phyloP scores from a whole-genome alignment of 2,329 filamentous ascomycete species.

The Colletotrichum chlorophyti region DNA sequence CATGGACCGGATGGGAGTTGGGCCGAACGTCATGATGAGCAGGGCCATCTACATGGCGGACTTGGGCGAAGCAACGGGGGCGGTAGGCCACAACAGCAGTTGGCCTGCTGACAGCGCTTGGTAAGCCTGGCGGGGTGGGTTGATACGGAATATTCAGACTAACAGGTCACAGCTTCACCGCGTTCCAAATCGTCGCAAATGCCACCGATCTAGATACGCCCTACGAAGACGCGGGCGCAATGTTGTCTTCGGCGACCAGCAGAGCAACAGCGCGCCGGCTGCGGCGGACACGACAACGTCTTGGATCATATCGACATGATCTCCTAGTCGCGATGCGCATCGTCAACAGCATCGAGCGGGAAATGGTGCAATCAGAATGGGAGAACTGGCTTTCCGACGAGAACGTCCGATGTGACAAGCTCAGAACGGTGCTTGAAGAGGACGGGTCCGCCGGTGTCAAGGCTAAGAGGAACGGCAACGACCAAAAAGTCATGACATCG shows the following conservation, averaged over 20 bases:
- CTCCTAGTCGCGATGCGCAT: constrained; percentile 88
- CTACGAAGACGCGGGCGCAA: constrained; percentile 57
- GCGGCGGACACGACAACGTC: constrained; percentile 79
- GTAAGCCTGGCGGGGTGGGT: constrained; percentile 38
- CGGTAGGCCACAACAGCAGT: constrained; percentile 36
- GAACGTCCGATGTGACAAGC: constrained; percentile 74
- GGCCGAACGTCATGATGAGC: constrained; percentile 81
- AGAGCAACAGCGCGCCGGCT: constrained; percentile 69
- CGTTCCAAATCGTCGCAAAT: constrained; percentile 66
- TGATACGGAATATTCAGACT: not conserved
- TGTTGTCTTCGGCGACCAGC: constrained; percentile 55
- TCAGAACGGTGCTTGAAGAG: constrained; percentile 51
- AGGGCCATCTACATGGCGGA: constrained; percentile 85
- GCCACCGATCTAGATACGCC: constrained; percentile 64
- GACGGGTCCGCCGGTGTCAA: constrained; percentile 24
- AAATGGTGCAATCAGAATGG: constrained; percentile 88
- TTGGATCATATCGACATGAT: constrained; percentile 88
- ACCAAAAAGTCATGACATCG: constrained; percentile 30
- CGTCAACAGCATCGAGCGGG: constrained; percentile 86
- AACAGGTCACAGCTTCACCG: constrained; percentile 56
- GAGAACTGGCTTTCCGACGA: constrained; percentile 91
- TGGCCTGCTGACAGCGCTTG: constrained; percentile 58
- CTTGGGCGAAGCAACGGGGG: constrained; percentile 68
- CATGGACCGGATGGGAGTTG: constrained; percentile 82
- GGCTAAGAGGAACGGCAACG: constrained; percentile 8